Evolutionary conservation across 768 basidiomycete genomes (phyloP).

Genomic region (Mycena rebaudengoi): DNA sequence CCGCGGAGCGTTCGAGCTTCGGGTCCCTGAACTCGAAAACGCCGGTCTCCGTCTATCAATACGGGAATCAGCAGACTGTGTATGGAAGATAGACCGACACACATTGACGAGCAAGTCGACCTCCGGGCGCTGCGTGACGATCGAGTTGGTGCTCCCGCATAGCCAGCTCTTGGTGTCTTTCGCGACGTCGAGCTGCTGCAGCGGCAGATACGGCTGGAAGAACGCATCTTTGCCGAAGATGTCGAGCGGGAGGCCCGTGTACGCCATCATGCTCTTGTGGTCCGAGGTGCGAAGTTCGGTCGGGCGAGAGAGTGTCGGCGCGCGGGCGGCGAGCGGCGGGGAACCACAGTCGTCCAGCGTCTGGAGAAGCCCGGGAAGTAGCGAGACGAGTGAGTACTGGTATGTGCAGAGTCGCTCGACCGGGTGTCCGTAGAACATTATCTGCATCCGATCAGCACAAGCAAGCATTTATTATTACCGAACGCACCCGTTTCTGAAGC

Average conservation of each 20-base stretch:
- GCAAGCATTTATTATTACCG: background rate
- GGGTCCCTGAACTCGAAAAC: slow-evolving; percentile 88
- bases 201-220: slow-evolving; percentile 96
- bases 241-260: slow-evolving; percentile 92
- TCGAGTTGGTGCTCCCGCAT: slow-evolving; percentile 94
- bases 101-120: slow-evolving; percentile 93
- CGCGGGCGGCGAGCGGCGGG: slow-evolving; percentile 76
- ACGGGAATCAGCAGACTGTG: background rate
- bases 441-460: slow-evolving; percentile 67
- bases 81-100: slow-evolving; percentile 27
- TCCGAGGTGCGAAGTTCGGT: slow-evolving; percentile 90
- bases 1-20: slow-evolving; percentile 77
- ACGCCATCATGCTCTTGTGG: slow-evolving; percentile 88
- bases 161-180: slow-evolving; percentile 85
- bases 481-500: slow-evolving; percentile 85
- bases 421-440: slow-evolving; percentile 97
- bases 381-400: slow-evolving; percentile 95
- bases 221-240: slow-evolving; percentile 96
- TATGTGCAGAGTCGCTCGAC: slow-evolving; percentile 97
- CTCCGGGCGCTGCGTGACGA: slow-evolving; percentile 92
- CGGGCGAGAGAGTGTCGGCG: slow-evolving; percentile 66
- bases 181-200: slow-evolving; percentile 93
- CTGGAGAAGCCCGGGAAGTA: slow-evolving; percentile 91
- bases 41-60: slow-evolving; percentile 82
- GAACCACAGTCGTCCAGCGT: slow-evolving; percentile 92